Percentiles rank a stretch among this genome's conserved stretches.
Conservation (phyloP, 805 yeast species). For the Torulaspora indica region DNA sequence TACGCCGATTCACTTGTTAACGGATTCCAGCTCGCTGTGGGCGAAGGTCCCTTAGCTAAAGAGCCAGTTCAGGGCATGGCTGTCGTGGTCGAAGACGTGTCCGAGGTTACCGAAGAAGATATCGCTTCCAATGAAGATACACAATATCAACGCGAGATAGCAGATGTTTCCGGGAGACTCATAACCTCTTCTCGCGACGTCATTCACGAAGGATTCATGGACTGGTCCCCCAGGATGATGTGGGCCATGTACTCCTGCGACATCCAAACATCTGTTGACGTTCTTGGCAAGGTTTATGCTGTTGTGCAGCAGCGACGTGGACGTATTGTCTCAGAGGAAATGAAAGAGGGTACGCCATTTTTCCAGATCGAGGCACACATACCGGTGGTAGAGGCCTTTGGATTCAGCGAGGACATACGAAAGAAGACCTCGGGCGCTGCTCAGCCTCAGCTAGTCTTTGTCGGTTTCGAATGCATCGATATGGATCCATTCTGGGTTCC, state of each 20-base stretch:
- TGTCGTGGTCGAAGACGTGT: constrained; percentile 44
- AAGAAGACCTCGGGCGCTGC: constrained; percentile 96
- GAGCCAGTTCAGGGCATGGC: constrained; percentile 86
- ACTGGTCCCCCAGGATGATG: constrained; percentile 85
- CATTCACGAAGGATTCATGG: constrained; percentile 64
- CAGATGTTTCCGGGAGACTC: constrained; percentile 63
- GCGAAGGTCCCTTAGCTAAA: constrained; percentile 81
- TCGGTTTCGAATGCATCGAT: constrained; percentile 81
- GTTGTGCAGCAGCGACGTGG: constrained; percentile 91
- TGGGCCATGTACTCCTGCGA: constrained; percentile 93
- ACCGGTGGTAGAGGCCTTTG: constrained; percentile 95
- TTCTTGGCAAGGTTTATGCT: constrained; percentile 89
- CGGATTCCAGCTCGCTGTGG: constrained; percentile 79
- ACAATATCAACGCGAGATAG: constrained; percentile 32
- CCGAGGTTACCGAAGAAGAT: constrained; percentile 32
- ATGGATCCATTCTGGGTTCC: constrained; percentile 99
- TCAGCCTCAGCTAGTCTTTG: constrained; percentile 86
- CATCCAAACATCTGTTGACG: constrained; percentile 92
- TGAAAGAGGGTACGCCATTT: constrained; percentile 98
- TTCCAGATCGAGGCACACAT: constrained; percentile 79
- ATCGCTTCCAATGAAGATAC: constrained; percentile 21
- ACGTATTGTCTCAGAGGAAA: constrained; percentile 78
- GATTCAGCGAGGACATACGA: constrained; percentile 90
- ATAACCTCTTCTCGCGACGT: constrained; percentile 68
- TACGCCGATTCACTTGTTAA: constrained; percentile 63